Conservation (phyloP, 2,329 filamentous ascomycete genomes). For the Ophiocordyceps camponoti-leonardi region DNA sequence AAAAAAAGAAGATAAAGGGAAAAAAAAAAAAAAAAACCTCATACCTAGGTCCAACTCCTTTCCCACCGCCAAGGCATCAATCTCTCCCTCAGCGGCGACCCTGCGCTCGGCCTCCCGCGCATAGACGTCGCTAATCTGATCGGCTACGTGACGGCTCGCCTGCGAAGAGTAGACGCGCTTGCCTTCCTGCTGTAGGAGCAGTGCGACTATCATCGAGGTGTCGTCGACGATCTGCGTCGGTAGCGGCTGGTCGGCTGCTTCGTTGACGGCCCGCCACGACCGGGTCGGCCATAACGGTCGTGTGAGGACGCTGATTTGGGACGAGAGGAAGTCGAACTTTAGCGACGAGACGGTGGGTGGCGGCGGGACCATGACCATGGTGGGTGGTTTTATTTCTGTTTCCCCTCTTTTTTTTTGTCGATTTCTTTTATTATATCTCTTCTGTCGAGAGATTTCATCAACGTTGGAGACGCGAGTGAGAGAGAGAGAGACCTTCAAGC, state of each 20-base stretch:
- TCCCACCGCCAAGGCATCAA: conserved; percentile 18
- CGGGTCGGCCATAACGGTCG: conserved; percentile 38
- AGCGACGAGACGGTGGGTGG: conserved; percentile 38
- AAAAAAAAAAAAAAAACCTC: conserved; percentile 2
- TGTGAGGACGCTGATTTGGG: conserved; percentile 45
- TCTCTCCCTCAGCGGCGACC: conserved; percentile 14
- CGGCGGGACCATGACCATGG: background rate
- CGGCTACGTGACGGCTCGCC: conserved; percentile 52
- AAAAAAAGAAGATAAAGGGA: background rate
- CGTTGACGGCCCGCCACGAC: conserved; percentile 31
- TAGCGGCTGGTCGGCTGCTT: conserved; percentile 21
- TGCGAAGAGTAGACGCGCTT: conserved; percentile 50
- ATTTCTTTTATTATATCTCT: too few species aligned
- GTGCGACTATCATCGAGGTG: conserved; percentile 40
- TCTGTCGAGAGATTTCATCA: too few species aligned
- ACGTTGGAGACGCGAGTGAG: too few species aligned
- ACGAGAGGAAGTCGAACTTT: conserved; percentile 46
- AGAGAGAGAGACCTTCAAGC: too few species aligned
- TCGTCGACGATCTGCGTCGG: conserved; percentile 36
- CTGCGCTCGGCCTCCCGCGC: conserved; percentile 26
- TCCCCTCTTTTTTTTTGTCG: too few species aligned
- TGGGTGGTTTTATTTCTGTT: too few species aligned
- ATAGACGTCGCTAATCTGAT: conserved; percentile 55
- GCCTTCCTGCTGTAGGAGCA: conserved; percentile 44
- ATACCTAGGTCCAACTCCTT: conserved; percentile 27